Conservation (phyloP, 305 asterid genomes). For the Plantago coronopus region DNA sequence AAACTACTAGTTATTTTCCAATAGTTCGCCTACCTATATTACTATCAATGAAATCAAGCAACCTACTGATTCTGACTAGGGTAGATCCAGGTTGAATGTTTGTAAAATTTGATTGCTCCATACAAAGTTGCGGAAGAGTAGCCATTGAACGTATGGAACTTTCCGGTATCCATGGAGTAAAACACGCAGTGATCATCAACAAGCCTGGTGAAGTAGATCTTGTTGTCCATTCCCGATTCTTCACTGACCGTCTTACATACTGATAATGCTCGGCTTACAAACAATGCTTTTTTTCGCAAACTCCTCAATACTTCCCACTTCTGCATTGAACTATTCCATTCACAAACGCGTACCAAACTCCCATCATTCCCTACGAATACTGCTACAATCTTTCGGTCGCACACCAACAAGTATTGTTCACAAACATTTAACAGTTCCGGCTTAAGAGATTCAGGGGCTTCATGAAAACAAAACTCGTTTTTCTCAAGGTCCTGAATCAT, state of each 20-base stretch:
- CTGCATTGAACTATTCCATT: neutral
- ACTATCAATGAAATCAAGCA: no score
- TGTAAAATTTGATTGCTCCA: neutral
- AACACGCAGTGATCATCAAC: neutral
- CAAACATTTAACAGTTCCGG: neutral
- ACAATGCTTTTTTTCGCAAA: neutral
- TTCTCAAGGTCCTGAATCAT: neutral
- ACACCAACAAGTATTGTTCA: neutral
- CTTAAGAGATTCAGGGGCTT: neutral
- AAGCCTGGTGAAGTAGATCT: neutral
- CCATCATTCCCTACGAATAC: neutral
- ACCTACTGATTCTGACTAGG: no score
- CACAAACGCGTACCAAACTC: neutral
- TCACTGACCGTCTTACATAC: neutral
- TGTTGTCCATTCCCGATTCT: neutral
- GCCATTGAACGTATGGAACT: neutral
- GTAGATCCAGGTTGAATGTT: no score
- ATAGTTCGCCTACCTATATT: no score
- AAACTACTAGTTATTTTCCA: no score
- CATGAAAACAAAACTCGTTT: neutral
- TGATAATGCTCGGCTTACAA: neutral
- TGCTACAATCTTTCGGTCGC: neutral
- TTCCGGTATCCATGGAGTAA: neutral
- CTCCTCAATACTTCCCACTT: neutral
- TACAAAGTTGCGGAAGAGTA: neutral